Percentiles rank a stretch among this genome's conserved stretches.
Evolutionary conservation across 768 basidiomycete species (phyloP).

Genomic region (Dioszegia crocea): DNA sequence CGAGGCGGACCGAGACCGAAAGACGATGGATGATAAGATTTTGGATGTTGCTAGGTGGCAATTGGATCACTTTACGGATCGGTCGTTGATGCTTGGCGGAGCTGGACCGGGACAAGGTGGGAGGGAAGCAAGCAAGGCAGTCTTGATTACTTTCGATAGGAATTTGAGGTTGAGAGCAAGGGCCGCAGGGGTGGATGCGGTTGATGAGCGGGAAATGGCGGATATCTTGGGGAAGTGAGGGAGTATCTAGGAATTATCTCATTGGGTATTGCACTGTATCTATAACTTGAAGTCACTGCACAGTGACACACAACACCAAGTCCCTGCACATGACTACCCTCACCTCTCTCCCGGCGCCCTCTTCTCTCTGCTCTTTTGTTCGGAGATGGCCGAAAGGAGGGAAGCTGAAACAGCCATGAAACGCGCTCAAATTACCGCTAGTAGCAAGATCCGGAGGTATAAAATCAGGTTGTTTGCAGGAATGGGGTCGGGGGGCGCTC

Average conservation of each 20-base stretch:
- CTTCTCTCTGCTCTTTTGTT: no score
- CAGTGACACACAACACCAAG: no score
- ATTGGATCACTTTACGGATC: conserved; percentile 83
- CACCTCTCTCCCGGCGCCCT: no score
- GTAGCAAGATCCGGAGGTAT: no score
- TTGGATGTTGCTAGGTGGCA: conserved; percentile 91
- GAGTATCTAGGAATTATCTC: neutral
- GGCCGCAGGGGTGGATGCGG: conserved; percentile 75
- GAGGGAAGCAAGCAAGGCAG: conserved; percentile 67
- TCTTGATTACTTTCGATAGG: conserved; percentile 83
- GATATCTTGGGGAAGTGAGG: conserved; percentile 54
- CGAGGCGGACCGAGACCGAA: conserved; percentile 53
- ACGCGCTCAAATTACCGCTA: no score
- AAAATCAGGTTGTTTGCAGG: no score
- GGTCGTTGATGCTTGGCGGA: conserved; percentile 61
- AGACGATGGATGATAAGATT: conserved; percentile 92
- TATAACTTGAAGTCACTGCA: neutral
- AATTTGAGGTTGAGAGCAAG: conserved; percentile 89
- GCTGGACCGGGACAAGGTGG: conserved; percentile 50
- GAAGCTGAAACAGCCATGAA: no score
- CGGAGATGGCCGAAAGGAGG: no score
- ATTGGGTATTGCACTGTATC: neutral
- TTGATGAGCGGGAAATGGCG: conserved; percentile 79
- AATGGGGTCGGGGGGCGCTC: no score
- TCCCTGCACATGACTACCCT: no score